Conservation (phyloP, 805 yeast species). For the Lipomyces yamadae region DNA sequence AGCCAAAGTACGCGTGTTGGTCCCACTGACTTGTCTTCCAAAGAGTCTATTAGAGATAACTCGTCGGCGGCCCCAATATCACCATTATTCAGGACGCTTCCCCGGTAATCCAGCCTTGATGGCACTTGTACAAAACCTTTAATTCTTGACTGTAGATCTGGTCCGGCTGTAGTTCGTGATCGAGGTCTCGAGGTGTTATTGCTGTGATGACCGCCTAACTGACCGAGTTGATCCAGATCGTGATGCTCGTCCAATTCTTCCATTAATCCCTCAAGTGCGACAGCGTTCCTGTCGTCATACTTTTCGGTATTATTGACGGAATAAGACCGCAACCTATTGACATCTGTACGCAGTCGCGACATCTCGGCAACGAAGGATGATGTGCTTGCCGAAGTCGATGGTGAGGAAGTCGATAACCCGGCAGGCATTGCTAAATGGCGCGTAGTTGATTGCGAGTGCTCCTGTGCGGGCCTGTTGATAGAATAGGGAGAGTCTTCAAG, state of each 20-base stretch:
- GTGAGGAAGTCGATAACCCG: slow-evolving; percentile 8
- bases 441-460: background rate
- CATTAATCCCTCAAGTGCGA: slow-evolving; percentile 26
- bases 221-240: slow-evolving; percentile 19
- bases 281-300: slow-evolving; percentile 26
- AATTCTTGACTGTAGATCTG: slow-evolving; percentile 34
- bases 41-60: slow-evolving; percentile 44
- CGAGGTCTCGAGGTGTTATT: slow-evolving; percentile 26
- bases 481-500: slow-evolving; percentile 27
- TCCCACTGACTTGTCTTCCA: slow-evolving; percentile 69
- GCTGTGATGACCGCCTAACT: slow-evolving; percentile 1
- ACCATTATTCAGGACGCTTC: slow-evolving; percentile 38
- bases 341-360: slow-evolving; percentile 32
- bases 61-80: slow-evolving; percentile 27
- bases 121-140: slow-evolving; percentile 39
- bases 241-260: slow-evolving; percentile 33
- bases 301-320: slow-evolving; percentile 36
- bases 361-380: slow-evolving; percentile 25
- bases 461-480: slow-evolving; percentile 2
- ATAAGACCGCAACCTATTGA: slow-evolving; percentile 36
- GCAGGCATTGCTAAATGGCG: slow-evolving; percentile 3
- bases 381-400: background rate
- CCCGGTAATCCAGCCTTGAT: slow-evolving; percentile 39
- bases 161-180: slow-evolving; percentile 34
- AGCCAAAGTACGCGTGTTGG: slow-evolving; percentile 80